These are phyloP conservation scores for Aspergillus melleus DNA, from an alignment of 2,329 filamentous ascomycete species.

Conservation along the genomic window DNA sequence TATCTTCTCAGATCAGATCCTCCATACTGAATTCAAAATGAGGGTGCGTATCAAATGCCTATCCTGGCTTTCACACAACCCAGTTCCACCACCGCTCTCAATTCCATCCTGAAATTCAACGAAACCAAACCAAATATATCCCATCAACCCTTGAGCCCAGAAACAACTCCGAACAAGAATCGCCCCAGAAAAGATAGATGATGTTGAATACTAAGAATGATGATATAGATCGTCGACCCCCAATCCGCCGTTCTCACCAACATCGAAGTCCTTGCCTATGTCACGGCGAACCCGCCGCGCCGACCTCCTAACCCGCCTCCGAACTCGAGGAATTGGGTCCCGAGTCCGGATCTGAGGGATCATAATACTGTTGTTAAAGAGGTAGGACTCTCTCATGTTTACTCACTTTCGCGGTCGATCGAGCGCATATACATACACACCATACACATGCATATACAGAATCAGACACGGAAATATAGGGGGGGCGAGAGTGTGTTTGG, in stretches of 20 bases:
- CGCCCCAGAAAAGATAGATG: no score
- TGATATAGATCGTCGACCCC: constrained; percentile 43
- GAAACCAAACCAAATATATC: background rate
- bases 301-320: constrained; percentile 40
- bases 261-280: constrained; percentile 45
- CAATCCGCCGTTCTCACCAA: constrained; percentile 47
- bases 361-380: constrained; percentile 49
- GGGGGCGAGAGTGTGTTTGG: no score
- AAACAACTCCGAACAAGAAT: no score
- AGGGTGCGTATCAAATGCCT: background rate
- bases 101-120: background rate
- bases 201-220: no score
- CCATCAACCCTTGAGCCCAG: no score
- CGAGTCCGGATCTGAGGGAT: constrained; percentile 45
- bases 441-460: no score
- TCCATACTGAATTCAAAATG: no score
- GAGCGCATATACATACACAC: no score
- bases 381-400: constrained; percentile 26
- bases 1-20: background rate
- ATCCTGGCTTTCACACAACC: no score
- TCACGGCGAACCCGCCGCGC: constrained; percentile 43
- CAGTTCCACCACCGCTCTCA: no score
- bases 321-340: constrained; percentile 38
- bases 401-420: background rate
- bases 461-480: no score